Conservation (phyloP, 768 basidiomycete species). For the Termitomyces sp. region DNA sequence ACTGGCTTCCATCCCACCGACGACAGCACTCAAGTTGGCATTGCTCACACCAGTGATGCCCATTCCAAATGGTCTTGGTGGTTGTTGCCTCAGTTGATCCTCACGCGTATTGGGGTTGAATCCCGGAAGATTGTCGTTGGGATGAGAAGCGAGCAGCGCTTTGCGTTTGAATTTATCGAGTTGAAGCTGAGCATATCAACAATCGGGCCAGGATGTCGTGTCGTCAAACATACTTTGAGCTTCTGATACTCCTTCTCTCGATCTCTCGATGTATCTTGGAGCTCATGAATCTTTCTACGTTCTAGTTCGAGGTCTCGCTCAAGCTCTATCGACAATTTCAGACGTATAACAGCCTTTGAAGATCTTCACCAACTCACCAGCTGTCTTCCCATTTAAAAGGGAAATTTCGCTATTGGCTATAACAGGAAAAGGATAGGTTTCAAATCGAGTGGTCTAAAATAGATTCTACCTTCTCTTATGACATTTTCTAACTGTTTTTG, state of each 20-base stretch:
- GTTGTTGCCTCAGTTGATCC: constrained; percentile 4
- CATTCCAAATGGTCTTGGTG: constrained; percentile 10
- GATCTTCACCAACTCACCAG: constrained; percentile 34
- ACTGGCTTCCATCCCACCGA: constrained; percentile 61
- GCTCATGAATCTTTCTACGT: constrained; percentile 63
- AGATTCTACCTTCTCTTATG: constrained; percentile 71
- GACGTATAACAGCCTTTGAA: background rate
- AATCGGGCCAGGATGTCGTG: background rate
- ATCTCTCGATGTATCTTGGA: constrained; percentile 70
- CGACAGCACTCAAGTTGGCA: constrained; percentile 47
- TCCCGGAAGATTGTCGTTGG: constrained; percentile 13
- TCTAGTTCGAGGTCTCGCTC: constrained; percentile 80
- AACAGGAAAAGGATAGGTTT: background rate
- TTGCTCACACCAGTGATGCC: constrained; percentile 14
- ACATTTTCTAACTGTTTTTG: constrained; percentile 86
- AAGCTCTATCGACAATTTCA: constrained; percentile 40
- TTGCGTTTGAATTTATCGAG: constrained; percentile 82
- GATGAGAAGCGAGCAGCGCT: constrained; percentile 51
- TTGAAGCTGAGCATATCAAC: constrained; percentile 42
- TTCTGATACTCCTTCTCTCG: constrained; percentile 86
- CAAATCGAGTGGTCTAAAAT: background rate
- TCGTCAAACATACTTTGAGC: constrained; percentile 51
- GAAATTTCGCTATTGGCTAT: constrained; percentile 74
- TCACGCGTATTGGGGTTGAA: constrained; percentile 11
- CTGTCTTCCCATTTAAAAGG: constrained; percentile 62